Conservation (phyloP, 176 grass and related monocot species). For the Bothriochloa decipiens region DNA sequence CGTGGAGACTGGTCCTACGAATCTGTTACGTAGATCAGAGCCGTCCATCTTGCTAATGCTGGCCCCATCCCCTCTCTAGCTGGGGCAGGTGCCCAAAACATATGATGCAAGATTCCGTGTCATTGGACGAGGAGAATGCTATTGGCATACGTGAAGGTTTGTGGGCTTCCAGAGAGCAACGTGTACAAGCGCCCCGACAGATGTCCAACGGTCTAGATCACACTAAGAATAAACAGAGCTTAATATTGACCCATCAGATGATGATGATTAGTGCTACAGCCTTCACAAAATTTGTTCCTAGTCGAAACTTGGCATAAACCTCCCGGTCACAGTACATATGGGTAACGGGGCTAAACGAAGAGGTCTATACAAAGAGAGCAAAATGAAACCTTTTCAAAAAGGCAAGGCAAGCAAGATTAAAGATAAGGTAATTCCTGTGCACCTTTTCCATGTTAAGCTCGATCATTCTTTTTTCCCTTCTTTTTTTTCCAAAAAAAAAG, state of each 20-base stretch:
- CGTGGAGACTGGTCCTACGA: slow-evolving; percentile 10
- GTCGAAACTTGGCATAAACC: neutral
- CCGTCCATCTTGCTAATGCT: slow-evolving; percentile 13
- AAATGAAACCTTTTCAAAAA: neutral
- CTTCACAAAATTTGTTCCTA: neutral
- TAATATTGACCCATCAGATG: neutral
- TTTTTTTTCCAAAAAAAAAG: slow-evolving; percentile 39
- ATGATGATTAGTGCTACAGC: no score
- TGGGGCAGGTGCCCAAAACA: neutral
- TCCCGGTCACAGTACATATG: no score
- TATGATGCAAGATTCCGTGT: slow-evolving; percentile 10
- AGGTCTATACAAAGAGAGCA: neutral
- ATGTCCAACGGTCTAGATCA: neutral
- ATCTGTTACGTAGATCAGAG: neutral
- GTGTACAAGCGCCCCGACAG: neutral
- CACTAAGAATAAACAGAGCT: neutral
- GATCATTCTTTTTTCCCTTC: slow-evolving; percentile 28
- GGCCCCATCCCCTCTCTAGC: neutral
- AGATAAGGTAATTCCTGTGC: slow-evolving; percentile 37
- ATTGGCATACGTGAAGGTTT: neutral
- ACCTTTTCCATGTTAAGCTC: slow-evolving; percentile 52
- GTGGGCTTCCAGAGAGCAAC: no score
- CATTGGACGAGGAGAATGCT: neutral
- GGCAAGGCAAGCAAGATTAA: neutral
- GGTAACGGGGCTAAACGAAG: no score